Evolutionary conservation across 2,329 filamentous ascomycete genomes (phyloP), one percentile per base, ranked within the genome.

Genomic region (Aspergillus neoniger): DNA sequence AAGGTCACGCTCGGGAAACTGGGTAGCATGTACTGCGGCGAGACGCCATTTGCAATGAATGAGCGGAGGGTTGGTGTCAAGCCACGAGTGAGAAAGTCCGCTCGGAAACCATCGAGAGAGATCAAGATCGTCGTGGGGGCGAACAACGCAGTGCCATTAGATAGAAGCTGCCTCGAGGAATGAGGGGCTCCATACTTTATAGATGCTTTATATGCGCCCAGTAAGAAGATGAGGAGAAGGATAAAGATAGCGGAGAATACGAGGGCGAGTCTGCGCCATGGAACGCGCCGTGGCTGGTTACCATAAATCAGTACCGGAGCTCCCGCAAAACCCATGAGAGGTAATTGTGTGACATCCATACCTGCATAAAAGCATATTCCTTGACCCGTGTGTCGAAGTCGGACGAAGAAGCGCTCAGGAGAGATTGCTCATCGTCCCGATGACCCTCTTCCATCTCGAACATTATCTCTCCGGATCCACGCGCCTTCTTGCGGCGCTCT

Each of bases 1-100:
- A 99, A 99, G 0, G 95, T 99, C 49, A 99, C 91, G 21, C 91
- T 96, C 0, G 95, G 95, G 67, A 99, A 99, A 41, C 92, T 96
- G 0, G 95, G 95, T 6, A 87, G 84, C 92, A 99, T 97, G 77
- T 94, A 97, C 65, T 87, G 84, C 2, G 95, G 94, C 5, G 93
- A 96, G 10, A 98, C 88, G 30, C 95, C 95, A 65, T 92, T 87
- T 62, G 86, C 85, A 63, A 96, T 82, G 65, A 99, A 89, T 2
- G 87, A 83, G 67, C 87, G 91, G 8, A 99, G 81, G 2, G 89
- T 88, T 0, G 94, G 95, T 1, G 94, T 97, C 32, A 98, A 79
- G 0, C 88, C 89, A 14, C 92, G 88, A 64, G 90, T 86, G 43
- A 99, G 81, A 71, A 97, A 98, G 74, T 98, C 95, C 19, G 95